phyloP scores from a whole-genome alignment of 2,329 filamentous ascomycete genomes.

The Trichoderma simmonsii region DNA sequence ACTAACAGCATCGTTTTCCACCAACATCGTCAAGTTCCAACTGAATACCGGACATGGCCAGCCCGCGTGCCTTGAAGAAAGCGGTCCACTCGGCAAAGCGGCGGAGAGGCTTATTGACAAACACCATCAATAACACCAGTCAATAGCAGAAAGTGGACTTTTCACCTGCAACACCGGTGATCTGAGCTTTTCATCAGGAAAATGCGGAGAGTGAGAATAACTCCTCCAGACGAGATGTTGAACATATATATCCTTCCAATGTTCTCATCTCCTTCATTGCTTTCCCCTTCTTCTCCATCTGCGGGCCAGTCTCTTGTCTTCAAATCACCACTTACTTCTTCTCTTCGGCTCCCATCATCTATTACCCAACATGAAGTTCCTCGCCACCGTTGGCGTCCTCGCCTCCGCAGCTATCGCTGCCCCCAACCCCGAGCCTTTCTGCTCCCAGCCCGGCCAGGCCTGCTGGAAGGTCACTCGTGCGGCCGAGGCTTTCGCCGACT shows the following conservation, averaged over 20 bases:
- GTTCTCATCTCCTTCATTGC: neutral
- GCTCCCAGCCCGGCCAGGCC: constrained; percentile 28
- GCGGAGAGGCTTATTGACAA: constrained; percentile 12
- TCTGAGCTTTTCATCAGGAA: neutral
- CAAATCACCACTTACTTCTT: neutral
- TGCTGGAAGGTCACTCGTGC: constrained; percentile 37
- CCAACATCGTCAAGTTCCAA: neutral
- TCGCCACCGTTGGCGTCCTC: constrained; percentile 27
- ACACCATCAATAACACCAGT: constrained; percentile 5
- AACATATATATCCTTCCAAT: neutral
- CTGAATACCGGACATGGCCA: neutral
- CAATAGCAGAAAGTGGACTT: constrained; percentile 9
- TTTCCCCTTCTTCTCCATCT: neutral
- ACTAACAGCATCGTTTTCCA: neutral
- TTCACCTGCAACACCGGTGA: neutral
- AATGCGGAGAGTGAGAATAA: neutral
- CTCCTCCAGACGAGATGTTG: neutral
- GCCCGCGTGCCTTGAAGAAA: neutral
- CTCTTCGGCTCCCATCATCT: neutral
- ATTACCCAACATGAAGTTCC: constrained; percentile 28
- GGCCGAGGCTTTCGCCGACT: constrained; percentile 22
- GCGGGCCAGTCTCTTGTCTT: neutral
- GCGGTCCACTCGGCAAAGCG: neutral
- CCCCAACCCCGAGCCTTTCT: constrained; percentile 26
- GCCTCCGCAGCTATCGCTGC: constrained; percentile 22